Base-by-base conservation (phyloP, 2,329 filamentous ascomycete species). In the Cercospora nicotianae region DNA sequence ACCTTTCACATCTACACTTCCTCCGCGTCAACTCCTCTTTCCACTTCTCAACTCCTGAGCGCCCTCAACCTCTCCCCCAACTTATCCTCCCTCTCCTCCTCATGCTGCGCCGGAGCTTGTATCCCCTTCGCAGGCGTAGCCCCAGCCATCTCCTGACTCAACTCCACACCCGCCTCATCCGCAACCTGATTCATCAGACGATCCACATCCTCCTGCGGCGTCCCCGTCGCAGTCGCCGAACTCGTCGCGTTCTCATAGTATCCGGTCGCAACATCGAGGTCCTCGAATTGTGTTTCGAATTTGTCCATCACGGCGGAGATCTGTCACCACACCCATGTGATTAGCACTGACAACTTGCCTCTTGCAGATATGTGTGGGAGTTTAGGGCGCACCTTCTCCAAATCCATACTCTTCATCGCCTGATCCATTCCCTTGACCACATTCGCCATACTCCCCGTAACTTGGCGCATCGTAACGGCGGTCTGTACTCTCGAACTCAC, bases 221-320 rank as follows among this genome's bases (percentile, higher is more conserved):
- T 94, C 79, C 84, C 91, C 78, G 83, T 90, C 75, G 80, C 91
- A 79, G 93, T 96, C 42, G 90, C 91, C 69, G 91, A 90, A 23
- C 87, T 89, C 70, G 94, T 94, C 68, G 92, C 91, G 76, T 94
- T 93, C 80, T 94, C 92, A 80, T 95, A 95, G 80, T 94, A 93
- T 73, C 89, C 83, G 8, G 82, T 83, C 48, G 82, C 82, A 51
- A 84, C 83, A 69, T 85, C 83, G 53, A 85, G 77, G 72, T 84
- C 82, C 67, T 85, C 82, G 73, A 84, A 84, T 70, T 84, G 82
- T 62, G 84, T 84, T 76, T 89, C 87, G 75, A 90, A 89, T 63
- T 85, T 85, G 73, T 89, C 87, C 87, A 90, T 90, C 55, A 89
- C 86, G 57, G 85, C 83, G 12, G 87, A 87, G 65, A 90, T 89